Conservation (phyloP, 495 filamentous ascomycete genomes). For the Talaromyces thailandensis region DNA sequence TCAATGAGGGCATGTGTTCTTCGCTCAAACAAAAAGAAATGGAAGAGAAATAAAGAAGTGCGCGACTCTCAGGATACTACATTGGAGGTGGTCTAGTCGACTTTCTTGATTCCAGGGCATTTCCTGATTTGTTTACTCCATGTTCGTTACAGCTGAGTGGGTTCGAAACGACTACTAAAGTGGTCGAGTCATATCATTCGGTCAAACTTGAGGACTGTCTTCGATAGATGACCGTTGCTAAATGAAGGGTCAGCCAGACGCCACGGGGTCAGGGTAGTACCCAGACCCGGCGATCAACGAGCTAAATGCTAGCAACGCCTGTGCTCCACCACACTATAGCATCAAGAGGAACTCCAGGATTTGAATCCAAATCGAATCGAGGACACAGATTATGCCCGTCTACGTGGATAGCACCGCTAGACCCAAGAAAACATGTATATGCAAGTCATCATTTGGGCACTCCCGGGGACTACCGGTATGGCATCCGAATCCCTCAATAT, state of each 20-base stretch:
- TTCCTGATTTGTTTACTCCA: not conserved
- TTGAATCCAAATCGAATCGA: not conserved
- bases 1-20: not conserved
- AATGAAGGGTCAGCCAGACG: not conserved
- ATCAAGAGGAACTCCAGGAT: not conserved
- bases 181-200: not conserved
- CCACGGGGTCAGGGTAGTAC: not conserved
- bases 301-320: not conserved
- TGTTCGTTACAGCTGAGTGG: not conserved
- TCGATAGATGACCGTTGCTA: not conserved
- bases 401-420: not conserved
- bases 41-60: not conserved
- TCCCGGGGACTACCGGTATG: too few species aligned
- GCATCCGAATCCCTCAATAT: too few species aligned
- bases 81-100: not conserved
- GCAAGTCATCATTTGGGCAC: too few species aligned
- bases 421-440: not conserved
- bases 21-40: not conserved
- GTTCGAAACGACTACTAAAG: not conserved
- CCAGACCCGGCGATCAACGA: not conserved
- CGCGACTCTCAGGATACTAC: not conserved
- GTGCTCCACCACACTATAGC: not conserved
- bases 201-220: not conserved
- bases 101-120: not conserved
- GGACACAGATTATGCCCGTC: not conserved